Conservation (phyloP, 192 early-diverging fungal species). For the Linnemannia schmuckeri region DNA sequence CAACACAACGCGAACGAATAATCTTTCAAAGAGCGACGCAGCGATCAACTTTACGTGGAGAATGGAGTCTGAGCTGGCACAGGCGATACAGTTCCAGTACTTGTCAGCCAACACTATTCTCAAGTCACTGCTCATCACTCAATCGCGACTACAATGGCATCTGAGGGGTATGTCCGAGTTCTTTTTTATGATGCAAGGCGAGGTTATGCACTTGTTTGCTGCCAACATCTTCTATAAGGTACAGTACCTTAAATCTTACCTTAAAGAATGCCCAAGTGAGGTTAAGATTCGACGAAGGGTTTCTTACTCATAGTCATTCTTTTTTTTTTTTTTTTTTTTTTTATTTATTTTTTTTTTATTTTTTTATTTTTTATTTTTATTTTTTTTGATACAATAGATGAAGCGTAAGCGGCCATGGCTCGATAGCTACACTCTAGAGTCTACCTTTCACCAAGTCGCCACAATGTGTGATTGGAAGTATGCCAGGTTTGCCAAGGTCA, state of each 20-base stretch:
- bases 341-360: no score
- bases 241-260: not conserved
- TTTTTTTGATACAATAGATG: constrained; percentile 27
- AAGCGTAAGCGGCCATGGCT: constrained; percentile 25
- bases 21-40: not conserved
- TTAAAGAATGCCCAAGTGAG: not conserved
- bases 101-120: constrained; percentile 18
- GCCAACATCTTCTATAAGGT: constrained; percentile 39
- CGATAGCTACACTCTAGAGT: constrained; percentile 37
- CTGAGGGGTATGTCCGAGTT: constrained; percentile 48
- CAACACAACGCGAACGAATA: not conserved
- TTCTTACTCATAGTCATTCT: not conserved
- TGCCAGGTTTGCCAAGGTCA: constrained; percentile 38
- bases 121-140: constrained; percentile 25
- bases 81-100: constrained; percentile 34
- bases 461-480: constrained; percentile 28
- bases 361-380: no score
- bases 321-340: no score
- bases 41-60: constrained; percentile 17
- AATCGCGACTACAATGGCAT: constrained; percentile 39
- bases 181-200: constrained; percentile 53
- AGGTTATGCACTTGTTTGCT: constrained; percentile 36
- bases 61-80: constrained; percentile 21
- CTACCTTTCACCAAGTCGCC: constrained; percentile 32
- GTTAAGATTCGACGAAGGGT: not conserved